Conservation (phyloP, 2,329 filamentous ascomycete species). For the Huntiella decipiens region DNA sequence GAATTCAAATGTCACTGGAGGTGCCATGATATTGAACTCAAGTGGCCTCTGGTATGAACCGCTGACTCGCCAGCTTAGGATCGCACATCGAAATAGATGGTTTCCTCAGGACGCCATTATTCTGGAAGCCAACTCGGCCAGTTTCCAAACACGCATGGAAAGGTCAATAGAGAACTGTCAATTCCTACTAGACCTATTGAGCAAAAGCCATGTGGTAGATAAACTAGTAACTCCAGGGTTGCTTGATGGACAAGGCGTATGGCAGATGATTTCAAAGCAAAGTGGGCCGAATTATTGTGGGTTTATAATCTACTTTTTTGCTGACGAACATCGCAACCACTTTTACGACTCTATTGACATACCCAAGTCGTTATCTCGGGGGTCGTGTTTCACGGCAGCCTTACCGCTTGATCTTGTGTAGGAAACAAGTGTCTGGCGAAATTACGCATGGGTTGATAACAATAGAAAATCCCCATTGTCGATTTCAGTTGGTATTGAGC, state of each 20-base stretch:
- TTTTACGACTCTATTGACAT: conserved; percentile 31
- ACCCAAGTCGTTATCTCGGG: conserved; percentile 31
- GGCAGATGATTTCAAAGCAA: not conserved
- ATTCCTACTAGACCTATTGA: conserved; percentile 15
- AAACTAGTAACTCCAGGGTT: too few relatives aligned
- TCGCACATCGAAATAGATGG: conserved; percentile 11
- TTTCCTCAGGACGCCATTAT: conserved; percentile 15
- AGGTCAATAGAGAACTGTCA: conserved; percentile 15
- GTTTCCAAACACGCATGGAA: conserved; percentile 20
- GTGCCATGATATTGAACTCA: conserved; percentile 29
- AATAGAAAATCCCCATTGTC: not conserved
- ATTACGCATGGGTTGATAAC: not conserved
- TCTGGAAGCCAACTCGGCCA: conserved; percentile 22
- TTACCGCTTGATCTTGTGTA: not conserved
- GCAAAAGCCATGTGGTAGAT: not conserved
- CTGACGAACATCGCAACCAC: conserved; percentile 21
- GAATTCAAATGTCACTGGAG: conserved; percentile 34
- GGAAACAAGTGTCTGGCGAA: not conserved
- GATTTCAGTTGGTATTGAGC: conserved; percentile 1
- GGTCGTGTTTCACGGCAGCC: conserved; percentile 28
- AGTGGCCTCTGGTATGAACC: conserved; percentile 21
- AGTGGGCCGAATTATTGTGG: conserved; percentile 14
- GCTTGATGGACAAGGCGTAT: too few relatives aligned
- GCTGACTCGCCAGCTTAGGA: conserved; percentile 17
- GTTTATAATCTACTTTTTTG: conserved; percentile 23